These are phyloP conservation scores for Talaromyces albobiverticillius DNA, from an alignment of 2,329 filamentous ascomycete species.

Conservation along the genomic window DNA sequence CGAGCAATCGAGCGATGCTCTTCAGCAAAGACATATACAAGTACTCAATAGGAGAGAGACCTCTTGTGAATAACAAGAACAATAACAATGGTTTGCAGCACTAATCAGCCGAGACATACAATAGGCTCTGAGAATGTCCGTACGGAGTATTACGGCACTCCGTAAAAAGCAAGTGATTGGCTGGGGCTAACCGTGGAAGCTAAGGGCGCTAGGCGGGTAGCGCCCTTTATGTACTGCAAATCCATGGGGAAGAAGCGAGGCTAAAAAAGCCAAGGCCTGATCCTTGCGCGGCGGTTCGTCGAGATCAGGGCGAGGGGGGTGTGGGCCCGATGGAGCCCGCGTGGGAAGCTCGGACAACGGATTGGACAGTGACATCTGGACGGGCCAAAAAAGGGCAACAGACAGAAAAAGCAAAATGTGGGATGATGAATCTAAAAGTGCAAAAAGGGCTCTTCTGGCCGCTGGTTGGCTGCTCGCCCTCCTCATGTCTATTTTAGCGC, in stretches of 20 bases:
- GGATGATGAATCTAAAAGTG: constrained; percentile 1
- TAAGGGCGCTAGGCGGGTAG: constrained; percentile 4
- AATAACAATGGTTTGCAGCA: no score
- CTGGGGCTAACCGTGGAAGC: constrained; percentile 12
- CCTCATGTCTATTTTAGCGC: constrained; percentile 12
- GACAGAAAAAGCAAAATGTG: neutral
- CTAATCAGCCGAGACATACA: no score
- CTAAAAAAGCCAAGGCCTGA: neutral
- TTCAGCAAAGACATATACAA: no score
- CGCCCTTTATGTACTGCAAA: constrained; percentile 13
- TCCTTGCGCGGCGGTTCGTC: constrained; percentile 11
- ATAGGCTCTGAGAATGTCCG: neutral
- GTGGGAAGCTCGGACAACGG: neutral
- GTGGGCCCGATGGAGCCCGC: neutral
- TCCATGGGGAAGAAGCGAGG: constrained; percentile 5
- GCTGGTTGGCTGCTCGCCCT: constrained; percentile 8
- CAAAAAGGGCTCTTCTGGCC: neutral
- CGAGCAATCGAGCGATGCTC: no score
- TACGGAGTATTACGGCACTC: neutral
- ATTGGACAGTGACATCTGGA: neutral
- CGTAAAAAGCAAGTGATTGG: constrained; percentile 14
- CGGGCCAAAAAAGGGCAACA: neutral
- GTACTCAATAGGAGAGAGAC: no score
- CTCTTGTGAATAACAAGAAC: no score
- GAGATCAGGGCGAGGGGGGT: neutral